Base-by-base conservation (phyloP, 1,139 yeast species). In the Meyerozyma athensensis region DNA sequence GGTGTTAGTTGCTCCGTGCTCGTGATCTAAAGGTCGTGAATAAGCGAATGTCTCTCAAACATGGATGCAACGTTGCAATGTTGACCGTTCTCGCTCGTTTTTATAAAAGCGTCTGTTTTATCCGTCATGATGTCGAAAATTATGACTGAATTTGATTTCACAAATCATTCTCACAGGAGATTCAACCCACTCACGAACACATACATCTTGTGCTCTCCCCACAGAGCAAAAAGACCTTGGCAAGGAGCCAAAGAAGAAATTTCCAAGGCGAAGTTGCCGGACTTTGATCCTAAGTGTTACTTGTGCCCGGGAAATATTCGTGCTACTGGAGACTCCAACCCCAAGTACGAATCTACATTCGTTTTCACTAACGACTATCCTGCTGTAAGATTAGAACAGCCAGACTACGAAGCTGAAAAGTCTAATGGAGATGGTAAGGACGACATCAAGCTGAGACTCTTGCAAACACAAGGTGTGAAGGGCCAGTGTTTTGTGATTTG, bases 211-310 rank as follows among this genome's bases (percentile, higher is more conserved):
- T 83, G 85, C 39, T 81, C 89, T 7, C 92, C 92, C 5, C 92
- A 83, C 53, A 66, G 92, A 42, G 78, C 89, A 24, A 81, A 81
- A 56, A 72, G 92, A 47, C 90, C 89, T 17, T 83, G 90, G 92
- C 85, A 80, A 56, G 90, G 90, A 35, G 86, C 81, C 46, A 70
- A 78, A 46, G 90, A 83, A 54, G 69, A 66, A 34, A 59, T 71
- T 19, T 58, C 59, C 39, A 66, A 60, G 38, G 67, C 63, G 16
- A 50, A 58, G 28, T 63, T 74, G 43, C 82, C 85, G 1, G 62
- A 54, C 31, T 81, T 76, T 52, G 92, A 83, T 50, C 74, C 76
- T 20, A 74, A 74, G 44, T 83, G 92, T 57, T 83, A 79, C 59
- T 64, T 83, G 45, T 83, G 92, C 55, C 90, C 92, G 1, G 81